phyloP scores from a whole-genome alignment of 495 filamentous ascomycete genomes.

The Podospora comata region DNA sequence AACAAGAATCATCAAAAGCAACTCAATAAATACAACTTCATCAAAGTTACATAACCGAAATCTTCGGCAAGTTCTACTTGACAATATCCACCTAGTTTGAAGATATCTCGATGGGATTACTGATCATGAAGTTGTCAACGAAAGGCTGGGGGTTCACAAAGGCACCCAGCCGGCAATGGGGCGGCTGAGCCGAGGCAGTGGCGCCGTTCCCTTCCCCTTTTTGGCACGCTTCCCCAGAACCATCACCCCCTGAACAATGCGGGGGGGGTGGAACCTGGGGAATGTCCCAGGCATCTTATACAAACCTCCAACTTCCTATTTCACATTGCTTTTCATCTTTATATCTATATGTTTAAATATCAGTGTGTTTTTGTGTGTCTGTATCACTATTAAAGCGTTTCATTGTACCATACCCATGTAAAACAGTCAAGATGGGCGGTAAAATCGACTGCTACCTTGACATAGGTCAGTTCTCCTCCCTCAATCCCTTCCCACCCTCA shows the following conservation, averaged over 20 bases:
- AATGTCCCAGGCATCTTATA: neutral
- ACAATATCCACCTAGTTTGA: neutral
- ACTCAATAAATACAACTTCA: neutral
- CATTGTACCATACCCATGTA: neutral
- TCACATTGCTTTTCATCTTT: neutral
- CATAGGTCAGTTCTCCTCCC: slow-evolving; percentile 19
- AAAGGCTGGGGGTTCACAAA: neutral
- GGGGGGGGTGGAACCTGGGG: neutral
- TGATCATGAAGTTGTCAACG: slow-evolving; percentile 14
- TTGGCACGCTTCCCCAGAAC: neutral
- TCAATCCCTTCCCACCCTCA: neutral
- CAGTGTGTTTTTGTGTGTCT: neutral
- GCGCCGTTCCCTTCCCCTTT: neutral
- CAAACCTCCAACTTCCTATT: neutral
- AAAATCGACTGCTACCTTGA: slow-evolving; percentile 60
- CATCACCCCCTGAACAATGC: neutral
- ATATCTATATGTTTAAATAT: neutral
- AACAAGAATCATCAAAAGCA: neutral
- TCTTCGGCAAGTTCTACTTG: neutral
- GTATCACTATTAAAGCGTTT: neutral
- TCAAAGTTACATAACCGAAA: neutral
- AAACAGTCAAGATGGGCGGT: slow-evolving; percentile 46
- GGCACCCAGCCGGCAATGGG: neutral
- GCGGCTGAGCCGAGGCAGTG: slow-evolving; percentile 7
- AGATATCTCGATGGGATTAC: slow-evolving; percentile 15